Percentiles rank a stretch among this genome's conserved stretches.
Evolutionary conservation across 441 rosid species (phyloP).

Genomic region (Croton laevigatus): DNA sequence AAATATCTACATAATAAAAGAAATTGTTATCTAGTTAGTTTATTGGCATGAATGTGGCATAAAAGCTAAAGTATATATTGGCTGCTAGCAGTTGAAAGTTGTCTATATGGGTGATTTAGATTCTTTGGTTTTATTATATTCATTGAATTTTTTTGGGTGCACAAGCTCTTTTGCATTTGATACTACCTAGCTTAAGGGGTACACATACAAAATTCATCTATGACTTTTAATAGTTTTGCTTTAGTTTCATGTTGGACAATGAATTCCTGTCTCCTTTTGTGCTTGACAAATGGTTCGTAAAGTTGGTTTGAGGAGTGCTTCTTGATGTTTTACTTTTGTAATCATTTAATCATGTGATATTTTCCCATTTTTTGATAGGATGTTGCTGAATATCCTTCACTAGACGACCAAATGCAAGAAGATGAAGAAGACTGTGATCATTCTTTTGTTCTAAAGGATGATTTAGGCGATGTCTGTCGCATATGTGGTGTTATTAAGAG

Average conservation of each 20-base stretch:
- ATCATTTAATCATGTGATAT: constrained; percentile 19
- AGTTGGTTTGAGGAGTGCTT: neutral
- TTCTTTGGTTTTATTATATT: neutral
- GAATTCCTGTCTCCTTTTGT: neutral
- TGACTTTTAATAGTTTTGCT: neutral
- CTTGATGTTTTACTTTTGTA: constrained; percentile 11
- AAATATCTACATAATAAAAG: neutral
- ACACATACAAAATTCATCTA: neutral
- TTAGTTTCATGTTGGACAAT: neutral
- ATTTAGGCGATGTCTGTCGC: constrained; percentile 80
- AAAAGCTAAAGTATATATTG: neutral
- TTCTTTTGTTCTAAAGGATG: constrained; percentile 66
- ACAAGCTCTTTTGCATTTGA: neutral
- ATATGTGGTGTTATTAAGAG: constrained; percentile 64
- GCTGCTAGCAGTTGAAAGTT: neutral
- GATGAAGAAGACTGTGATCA: constrained; percentile 66
- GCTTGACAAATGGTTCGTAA: neutral
- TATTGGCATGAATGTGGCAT: neutral
- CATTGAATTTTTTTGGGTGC: neutral
- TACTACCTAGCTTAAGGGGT: neutral
- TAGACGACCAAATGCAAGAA: constrained; percentile 37
- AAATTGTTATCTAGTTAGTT: neutral
- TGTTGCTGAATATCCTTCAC: constrained; percentile 37
- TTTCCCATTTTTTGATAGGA: constrained; percentile 42
- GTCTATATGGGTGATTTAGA: neutral